Evolutionary conservation across 345 rosid genomes (phyloP), one percentile per base, ranked within the genome.

Genomic region (Carallia pectinifolia): DNA sequence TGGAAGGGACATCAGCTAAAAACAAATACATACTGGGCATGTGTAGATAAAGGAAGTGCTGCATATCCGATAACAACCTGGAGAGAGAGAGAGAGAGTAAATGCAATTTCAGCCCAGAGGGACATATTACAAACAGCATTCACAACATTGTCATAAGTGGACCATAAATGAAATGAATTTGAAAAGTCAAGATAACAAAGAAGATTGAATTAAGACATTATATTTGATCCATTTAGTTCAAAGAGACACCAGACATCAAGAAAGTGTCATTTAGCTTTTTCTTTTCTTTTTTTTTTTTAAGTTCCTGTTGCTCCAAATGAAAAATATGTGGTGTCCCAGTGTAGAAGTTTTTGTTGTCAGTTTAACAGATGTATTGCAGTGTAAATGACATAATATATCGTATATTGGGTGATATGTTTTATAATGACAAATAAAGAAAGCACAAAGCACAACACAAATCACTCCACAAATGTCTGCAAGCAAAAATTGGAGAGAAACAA

Each of bases 11-110:
- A 50, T 36, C 16, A 47, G 39, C 27, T 58, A 38, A 65, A 66
- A 58, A 56, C 76, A 62, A 76, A 74, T 72, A 85, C 99, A 58
- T 89, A 95, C 97, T 89, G 97, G 68, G 90, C 90, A 81, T 90
- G 84, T 10, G 97, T 86, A 67, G 97, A 95, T 53, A 95, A 79
- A 48, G 97, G 92, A 83, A 95, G 97, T 54, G 89, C 84, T 30
- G 97, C 92, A 81, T 95, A 90, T 82, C 99, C 99, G 53, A 95
- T 87, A 58, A 95, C 77, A 68, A 95, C 96, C 99, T 95, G 85
- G 58, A 74, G 78, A 70, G 53, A 52, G 33, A 40, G 58, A 72
- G 76, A 68, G 53, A 44, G 37, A 77, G 80, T 27, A 40, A 54
- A 66, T 61, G 37, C 40, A 38, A 60, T 33, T 44, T 72, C 53